Percentiles rank a stretch among this genome's conserved stretches.
Conservation (phyloP, 2,329 filamentous ascomycete species). For the Colletotrichum shisoi region DNA sequence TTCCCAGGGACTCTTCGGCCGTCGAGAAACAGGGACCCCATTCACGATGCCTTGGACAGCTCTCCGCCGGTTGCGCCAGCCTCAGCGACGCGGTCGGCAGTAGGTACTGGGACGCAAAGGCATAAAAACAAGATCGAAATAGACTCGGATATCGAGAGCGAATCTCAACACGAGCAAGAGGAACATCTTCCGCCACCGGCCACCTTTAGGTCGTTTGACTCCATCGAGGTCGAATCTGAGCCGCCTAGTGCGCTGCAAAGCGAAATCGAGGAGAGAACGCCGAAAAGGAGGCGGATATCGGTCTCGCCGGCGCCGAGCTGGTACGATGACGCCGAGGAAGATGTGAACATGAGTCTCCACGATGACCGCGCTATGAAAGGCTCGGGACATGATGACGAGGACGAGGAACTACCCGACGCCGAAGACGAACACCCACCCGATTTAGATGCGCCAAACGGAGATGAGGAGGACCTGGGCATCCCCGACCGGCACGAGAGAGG, state of each 20-base stretch:
- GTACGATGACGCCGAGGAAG: slow-evolving; percentile 17
- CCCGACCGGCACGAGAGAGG: not conserved
- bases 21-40: slow-evolving; percentile 41
- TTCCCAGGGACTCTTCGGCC: slow-evolving; percentile 38
- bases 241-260: slow-evolving; percentile 24
- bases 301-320: slow-evolving; percentile 38
- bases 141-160: slow-evolving; percentile 35
- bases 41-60: slow-evolving; percentile 32
- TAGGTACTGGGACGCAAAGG: slow-evolving; percentile 14
- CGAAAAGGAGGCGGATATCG: slow-evolving; percentile 39
- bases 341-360: not conserved
- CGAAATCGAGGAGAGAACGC: slow-evolving; percentile 20
- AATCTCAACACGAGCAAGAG: slow-evolving; percentile 43
- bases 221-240: slow-evolving; percentile 41
- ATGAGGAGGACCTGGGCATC: slow-evolving; percentile 37
- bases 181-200: not conserved
- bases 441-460: slow-evolving; percentile 5
- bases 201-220: slow-evolving; percentile 23
- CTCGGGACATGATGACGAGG: not conserved
- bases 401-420: not conserved
- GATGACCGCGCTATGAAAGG: not conserved
- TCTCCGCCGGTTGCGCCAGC: slow-evolving; percentile 8
- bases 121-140: slow-evolving; percentile 40
- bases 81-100: slow-evolving; percentile 11
- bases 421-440: slow-evolving; percentile 3